These are phyloP conservation scores for Globisporangium megalacanthum DNA, from an alignment of 352 stramenopile species.

Conservation along the genomic window DNA sequence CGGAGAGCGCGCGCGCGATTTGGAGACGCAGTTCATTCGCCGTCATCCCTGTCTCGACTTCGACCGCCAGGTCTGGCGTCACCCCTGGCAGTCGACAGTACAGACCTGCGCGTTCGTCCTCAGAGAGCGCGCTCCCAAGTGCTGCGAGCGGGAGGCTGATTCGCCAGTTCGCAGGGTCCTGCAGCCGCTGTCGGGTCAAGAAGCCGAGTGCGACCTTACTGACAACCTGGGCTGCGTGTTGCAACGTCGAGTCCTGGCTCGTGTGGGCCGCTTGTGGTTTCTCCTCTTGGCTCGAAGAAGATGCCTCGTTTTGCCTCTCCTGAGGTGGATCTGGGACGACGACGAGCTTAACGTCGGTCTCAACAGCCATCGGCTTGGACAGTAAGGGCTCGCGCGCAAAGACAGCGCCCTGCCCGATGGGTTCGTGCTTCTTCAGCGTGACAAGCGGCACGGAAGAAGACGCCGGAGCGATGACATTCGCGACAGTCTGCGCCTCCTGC, in stretches of 20 bases:
- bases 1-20: slow-evolving; percentile 37
- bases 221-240: slow-evolving; percentile 39
- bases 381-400: neutral
- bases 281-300: neutral
- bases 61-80: slow-evolving; percentile 20
- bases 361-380: slow-evolving; percentile 4
- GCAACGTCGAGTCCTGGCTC: slow-evolving; percentile 14
- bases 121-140: slow-evolving; percentile 26
- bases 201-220: slow-evolving; percentile 49
- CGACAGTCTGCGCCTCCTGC: slow-evolving; percentile 21
- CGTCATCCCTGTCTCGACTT: slow-evolving; percentile 47
- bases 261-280: neutral
- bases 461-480: neutral
- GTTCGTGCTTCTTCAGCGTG: neutral
- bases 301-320: neutral
- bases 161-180: slow-evolving; percentile 46
- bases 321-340: neutral
- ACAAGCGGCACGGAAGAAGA: neutral
- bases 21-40: slow-evolving; percentile 46
- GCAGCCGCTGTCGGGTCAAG: slow-evolving; percentile 26
- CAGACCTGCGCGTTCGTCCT: slow-evolving; percentile 20
- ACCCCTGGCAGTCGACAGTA: neutral
- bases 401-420: slow-evolving; percentile 1
- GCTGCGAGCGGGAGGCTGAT: slow-evolving; percentile 30
- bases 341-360: neutral